These are phyloP conservation scores for Fusarium hainanense DNA, from an alignment of 2,329 filamentous ascomycete species.

Conservation along the genomic window DNA sequence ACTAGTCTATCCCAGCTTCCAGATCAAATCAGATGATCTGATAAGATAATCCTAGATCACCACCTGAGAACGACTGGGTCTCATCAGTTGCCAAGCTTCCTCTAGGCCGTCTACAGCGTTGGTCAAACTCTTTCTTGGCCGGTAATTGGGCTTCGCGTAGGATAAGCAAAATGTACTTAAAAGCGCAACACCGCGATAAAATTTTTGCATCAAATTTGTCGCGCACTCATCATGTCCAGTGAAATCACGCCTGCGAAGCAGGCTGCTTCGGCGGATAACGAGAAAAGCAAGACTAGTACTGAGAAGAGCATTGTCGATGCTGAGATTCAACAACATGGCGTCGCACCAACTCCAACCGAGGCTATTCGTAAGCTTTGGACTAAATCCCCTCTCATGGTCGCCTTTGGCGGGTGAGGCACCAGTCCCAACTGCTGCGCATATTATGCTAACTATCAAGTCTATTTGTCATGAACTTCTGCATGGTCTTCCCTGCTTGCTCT, in stretches of 20 bases:
- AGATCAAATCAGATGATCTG: neutral
- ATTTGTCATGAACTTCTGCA: constrained; percentile 33
- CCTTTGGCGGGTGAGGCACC: neutral
- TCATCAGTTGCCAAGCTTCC: neutral
- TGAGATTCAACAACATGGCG: neutral
- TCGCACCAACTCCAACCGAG: neutral
- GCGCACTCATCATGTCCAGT: neutral
- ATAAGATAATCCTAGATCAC: neutral
- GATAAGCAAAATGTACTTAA: neutral
- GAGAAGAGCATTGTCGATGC: neutral
- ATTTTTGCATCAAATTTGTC: fast-evolving
- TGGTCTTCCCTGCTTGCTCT: constrained; percentile 32
- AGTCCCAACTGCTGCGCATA: fast-evolving
- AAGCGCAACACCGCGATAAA: fast-evolving
- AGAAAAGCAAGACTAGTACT: neutral
- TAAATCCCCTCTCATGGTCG: neutral
- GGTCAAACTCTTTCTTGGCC: neutral
- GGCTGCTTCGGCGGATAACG: fast-evolving
- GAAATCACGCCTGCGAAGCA: neutral
- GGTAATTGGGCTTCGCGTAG: neutral
- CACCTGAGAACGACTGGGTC: neutral
- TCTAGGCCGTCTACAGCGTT: neutral
- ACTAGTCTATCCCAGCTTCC: too few species aligned
- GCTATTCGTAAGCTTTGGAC: neutral
- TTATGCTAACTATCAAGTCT: fast-evolving